phyloP scores from a whole-genome alignment of 78 protist species.

The Pigoraptor vietnamica region DNA sequence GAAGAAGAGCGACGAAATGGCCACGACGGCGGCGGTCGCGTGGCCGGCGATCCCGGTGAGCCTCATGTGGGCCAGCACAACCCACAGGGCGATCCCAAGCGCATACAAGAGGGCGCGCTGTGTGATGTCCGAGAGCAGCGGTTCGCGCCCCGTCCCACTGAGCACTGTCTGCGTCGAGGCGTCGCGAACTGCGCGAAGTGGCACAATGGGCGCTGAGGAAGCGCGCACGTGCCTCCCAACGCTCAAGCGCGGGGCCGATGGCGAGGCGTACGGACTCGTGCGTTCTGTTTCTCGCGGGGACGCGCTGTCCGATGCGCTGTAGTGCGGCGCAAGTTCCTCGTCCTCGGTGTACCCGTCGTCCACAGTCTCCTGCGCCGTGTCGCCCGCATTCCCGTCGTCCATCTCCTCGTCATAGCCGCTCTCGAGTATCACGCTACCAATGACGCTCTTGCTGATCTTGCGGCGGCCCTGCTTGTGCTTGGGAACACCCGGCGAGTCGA shows the following conservation, averaged over 20 bases:
- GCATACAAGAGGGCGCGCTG: background rate
- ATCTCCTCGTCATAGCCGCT: background rate
- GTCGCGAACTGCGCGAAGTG: background rate
- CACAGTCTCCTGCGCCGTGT: background rate
- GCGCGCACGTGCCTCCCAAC: too few relatives aligned
- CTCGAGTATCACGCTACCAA: background rate
- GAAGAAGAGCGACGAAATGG: background rate
- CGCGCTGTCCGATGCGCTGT: too few relatives aligned
- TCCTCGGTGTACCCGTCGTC: background rate
- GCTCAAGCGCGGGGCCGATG: too few relatives aligned
- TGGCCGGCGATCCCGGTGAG: background rate
- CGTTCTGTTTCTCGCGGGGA: too few relatives aligned
- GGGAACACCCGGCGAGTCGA: background rate
- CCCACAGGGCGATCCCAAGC: background rate
- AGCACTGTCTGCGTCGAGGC: background rate
- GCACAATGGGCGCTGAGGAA: background rate
- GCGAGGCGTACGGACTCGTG: too few relatives aligned
- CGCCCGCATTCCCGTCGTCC: background rate
- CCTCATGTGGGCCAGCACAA: background rate
- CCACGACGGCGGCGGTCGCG: background rate
- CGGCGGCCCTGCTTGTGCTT: background rate
- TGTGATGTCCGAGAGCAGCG: background rate
- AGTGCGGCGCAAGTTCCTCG: too few relatives aligned
- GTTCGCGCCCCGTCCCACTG: background rate
- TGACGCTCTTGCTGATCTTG: background rate